phyloP scores from a whole-genome alignment of 495 filamentous ascomycete genomes.

The Penicillium riverlandense region DNA sequence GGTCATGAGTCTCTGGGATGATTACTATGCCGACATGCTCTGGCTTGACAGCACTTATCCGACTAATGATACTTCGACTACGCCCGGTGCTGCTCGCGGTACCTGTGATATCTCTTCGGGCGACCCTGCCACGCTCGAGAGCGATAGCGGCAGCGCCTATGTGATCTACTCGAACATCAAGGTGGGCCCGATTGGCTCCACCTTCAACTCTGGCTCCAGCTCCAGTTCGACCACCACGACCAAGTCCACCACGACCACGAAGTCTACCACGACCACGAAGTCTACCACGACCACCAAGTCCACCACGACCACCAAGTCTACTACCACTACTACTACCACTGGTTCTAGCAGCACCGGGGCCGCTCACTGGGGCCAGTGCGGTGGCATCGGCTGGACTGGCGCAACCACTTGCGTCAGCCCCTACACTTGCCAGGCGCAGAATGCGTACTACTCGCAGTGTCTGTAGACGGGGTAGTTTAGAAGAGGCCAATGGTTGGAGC shows the following conservation, averaged over 20 bases:
- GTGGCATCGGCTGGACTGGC: slow-evolving; percentile 41
- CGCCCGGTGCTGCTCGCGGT: slow-evolving; percentile 63
- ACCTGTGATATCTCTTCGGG: slow-evolving; percentile 58
- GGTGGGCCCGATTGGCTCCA: slow-evolving; percentile 59
- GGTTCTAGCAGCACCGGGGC: slow-evolving; percentile 18
- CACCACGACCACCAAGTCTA: slow-evolving; percentile 4
- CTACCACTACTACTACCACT: slow-evolving; percentile 19
- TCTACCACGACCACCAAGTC: slow-evolving; percentile 1
- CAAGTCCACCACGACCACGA: too few relatives aligned
- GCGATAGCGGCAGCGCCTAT: slow-evolving; percentile 40
- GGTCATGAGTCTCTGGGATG: slow-evolving; percentile 76
- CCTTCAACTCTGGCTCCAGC: slow-evolving; percentile 28
- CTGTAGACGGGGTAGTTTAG: slow-evolving; percentile 14
- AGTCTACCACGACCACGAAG: slow-evolving; percentile 2
- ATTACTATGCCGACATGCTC: slow-evolving; percentile 70
- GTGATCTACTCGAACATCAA: slow-evolving; percentile 66
- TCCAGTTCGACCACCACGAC: slow-evolving; percentile 5
- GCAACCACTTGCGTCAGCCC: slow-evolving; percentile 37
- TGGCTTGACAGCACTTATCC: slow-evolving; percentile 81
- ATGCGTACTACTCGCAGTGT: slow-evolving; percentile 40
- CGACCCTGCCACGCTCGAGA: slow-evolving; percentile 54
- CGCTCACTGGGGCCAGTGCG: slow-evolving; percentile 41
- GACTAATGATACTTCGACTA: slow-evolving; percentile 40
- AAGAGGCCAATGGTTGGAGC: not conserved
- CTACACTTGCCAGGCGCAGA: slow-evolving; percentile 29